Evolutionary conservation across 2,329 filamentous ascomycete genomes (phyloP), one percentile per base, ranked within the genome.

Genomic region (Phaeophleospora eucalypticola): DNA sequence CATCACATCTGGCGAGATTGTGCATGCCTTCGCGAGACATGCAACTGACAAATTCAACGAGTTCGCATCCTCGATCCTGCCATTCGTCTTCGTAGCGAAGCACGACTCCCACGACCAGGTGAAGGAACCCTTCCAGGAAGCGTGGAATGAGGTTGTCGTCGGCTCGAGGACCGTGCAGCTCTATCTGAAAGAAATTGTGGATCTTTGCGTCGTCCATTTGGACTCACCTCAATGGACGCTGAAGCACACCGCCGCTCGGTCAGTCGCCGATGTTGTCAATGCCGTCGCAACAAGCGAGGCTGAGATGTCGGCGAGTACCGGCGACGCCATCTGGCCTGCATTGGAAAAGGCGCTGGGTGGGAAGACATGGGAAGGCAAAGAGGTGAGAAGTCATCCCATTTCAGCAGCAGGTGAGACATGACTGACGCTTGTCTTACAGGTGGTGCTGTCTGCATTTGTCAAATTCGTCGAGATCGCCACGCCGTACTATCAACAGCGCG

Each of bases 351-450:
- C 87, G 1, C 70, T 97, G 34, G 80, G 82, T 2, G 82, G 95
- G 10, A 97, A 96, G 75, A 95, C 90, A 0, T 98, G 95, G 76
- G 79, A 86, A 0, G 89, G 89, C 17, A 98, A 98, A 65, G 89
- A 96, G 68, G 83, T n/a, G n/a, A n/a, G n/a, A n/a, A n/a, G n/a
- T n/a, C n/a, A n/a, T n/a, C n/a, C n/a, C n/a, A n/a, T n/a, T n/a
- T n/a, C n/a, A n/a, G n/a, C n/a, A n/a, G n/a, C n/a, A n/a, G n/a
- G n/a, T n/a, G n/a, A n/a, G n/a, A n/a, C n/a, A n/a, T n/a, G n/a
- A n/a, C n/a, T n/a, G n/a, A n/a, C n/a, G n/a, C n/a, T n/a, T n/a
- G n/a, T n/a, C n/a, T n/a, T n/a, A n/a, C n/a, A n/a, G n/a, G n/a
- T 82, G 56, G 80, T 98, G 24, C 74, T 97, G 2, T 77, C 82